A percentile compares a stretch with the other conserved stretches of the same genome.
These are phyloP conservation scores for Dactylellina parvicollis DNA, from an alignment of 2,329 filamentous ascomycete species.

Conservation along the genomic window DNA sequence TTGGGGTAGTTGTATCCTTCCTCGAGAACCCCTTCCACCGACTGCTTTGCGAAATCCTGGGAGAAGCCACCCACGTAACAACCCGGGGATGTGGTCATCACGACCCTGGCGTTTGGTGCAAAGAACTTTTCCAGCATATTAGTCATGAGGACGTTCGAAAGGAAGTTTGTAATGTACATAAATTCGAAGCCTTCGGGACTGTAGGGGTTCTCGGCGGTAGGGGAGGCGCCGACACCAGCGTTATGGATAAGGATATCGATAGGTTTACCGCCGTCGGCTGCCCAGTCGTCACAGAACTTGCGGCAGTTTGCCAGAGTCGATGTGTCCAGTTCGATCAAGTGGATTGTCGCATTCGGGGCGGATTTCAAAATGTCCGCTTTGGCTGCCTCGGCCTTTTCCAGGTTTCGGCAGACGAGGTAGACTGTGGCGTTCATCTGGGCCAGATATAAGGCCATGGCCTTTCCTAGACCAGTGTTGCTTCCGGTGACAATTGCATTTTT, in stretches of 20 bases:
- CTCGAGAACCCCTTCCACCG: conserved; percentile 21
- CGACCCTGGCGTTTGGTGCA: conserved; percentile 31
- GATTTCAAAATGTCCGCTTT: conserved; percentile 38
- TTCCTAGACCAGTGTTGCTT: conserved; percentile 46
- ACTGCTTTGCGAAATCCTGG: conserved; percentile 18
- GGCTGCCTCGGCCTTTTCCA: conserved; percentile 37
- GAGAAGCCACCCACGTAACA: conserved; percentile 23
- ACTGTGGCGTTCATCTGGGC: conserved; percentile 42
- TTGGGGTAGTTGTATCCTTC: conserved; percentile 32
- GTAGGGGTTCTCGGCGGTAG: conserved; percentile 9
- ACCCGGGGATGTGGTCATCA: conserved; percentile 46
- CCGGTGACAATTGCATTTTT: conserved; percentile 50
- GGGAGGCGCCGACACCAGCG: conserved; percentile 42
- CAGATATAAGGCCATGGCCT: conserved; percentile 35
- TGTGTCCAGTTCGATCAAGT: conserved; percentile 35
- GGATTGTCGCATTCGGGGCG: conserved; percentile 28
- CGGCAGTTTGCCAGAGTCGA: conserved; percentile 37
- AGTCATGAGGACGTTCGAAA: conserved; percentile 48
- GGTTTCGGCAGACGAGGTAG: conserved; percentile 45
- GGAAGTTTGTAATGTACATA: conserved; percentile 51
- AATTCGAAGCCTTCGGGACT: conserved; percentile 38
- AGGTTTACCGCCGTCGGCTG: conserved; percentile 37
- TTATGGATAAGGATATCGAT: conserved; percentile 52
- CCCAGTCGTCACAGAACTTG: conserved; percentile 47
- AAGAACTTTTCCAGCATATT: conserved; percentile 37